Conservation (phyloP, 108 stramenopile genomes). For the Fragilaria crotonensis region DNA sequence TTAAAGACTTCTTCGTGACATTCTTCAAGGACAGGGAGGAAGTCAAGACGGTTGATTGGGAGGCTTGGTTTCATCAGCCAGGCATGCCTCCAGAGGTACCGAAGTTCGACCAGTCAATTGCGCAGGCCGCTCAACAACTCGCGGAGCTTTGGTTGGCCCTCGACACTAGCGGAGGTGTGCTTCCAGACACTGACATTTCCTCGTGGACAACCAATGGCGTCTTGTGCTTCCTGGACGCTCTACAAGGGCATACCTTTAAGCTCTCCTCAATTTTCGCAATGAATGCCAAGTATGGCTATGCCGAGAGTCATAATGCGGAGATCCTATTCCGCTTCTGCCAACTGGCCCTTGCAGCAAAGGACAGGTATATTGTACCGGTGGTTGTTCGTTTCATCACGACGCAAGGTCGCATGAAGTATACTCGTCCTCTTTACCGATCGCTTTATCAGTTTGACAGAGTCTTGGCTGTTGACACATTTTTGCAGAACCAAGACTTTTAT, state of each 20-base stretch:
- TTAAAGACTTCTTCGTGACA: slow-evolving; percentile 62
- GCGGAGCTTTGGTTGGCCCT: slow-evolving; percentile 61
- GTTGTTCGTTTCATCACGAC: slow-evolving; percentile 84
- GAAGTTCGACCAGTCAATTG: slow-evolving; percentile 66
- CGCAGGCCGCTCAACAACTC: slow-evolving; percentile 56
- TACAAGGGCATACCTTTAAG: slow-evolving; percentile 39
- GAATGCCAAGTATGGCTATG: slow-evolving; percentile 60
- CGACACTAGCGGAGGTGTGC: slow-evolving; percentile 21
- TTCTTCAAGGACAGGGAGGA: slow-evolving; percentile 37
- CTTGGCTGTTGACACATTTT: slow-evolving; percentile 73
- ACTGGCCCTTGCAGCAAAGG: slow-evolving; percentile 73
- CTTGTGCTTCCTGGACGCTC: slow-evolving; percentile 81
- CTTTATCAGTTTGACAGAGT: slow-evolving; percentile 64
- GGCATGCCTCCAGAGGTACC: slow-evolving; percentile 80
- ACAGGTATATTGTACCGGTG: slow-evolving; percentile 51
- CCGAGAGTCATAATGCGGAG: slow-evolving; percentile 77
- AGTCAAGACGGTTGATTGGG: slow-evolving; percentile 62
- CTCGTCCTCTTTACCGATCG: slow-evolving; percentile 86
- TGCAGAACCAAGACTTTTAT: slow-evolving; percentile 79
- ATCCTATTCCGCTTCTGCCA: slow-evolving; percentile 86
- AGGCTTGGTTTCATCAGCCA: slow-evolving; percentile 69
- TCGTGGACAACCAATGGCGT: slow-evolving; percentile 84
- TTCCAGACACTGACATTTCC: slow-evolving; percentile 31
- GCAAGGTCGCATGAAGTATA: slow-evolving; percentile 99
- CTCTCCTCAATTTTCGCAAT: slow-evolving; percentile 54